These are phyloP conservation scores for Sphaerosporella brunnea DNA, from an alignment of 495 filamentous ascomycete species.

Conservation along the genomic window DNA sequence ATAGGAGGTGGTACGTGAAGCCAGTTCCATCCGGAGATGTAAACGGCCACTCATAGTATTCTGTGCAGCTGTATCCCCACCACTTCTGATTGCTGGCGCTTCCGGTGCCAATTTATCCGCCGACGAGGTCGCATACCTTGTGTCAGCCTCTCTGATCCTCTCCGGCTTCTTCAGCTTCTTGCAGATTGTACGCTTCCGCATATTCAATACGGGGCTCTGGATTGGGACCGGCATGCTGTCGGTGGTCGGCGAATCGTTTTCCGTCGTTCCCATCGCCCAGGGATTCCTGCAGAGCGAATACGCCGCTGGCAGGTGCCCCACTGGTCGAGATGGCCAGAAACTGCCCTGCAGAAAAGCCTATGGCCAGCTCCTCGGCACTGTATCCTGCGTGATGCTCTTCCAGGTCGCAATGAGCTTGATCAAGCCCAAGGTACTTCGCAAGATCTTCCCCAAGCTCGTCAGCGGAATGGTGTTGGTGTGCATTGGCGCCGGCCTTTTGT, in stretches of 20 bases:
- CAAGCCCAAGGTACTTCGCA: slow-evolving; percentile 27
- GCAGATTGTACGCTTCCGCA: slow-evolving; percentile 28
- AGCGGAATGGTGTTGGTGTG: slow-evolving; percentile 28
- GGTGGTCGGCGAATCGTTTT: slow-evolving; percentile 30
- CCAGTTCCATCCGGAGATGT: background rate
- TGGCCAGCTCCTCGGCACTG: slow-evolving; percentile 27
- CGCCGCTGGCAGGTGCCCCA: slow-evolving; percentile 24
- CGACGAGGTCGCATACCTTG: slow-evolving; percentile 26
- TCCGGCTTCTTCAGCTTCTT: slow-evolving; percentile 28
- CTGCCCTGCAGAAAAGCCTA: slow-evolving; percentile 29
- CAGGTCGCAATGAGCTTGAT: slow-evolving; percentile 29
- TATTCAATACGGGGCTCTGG: slow-evolving; percentile 28
- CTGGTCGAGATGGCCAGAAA: slow-evolving; percentile 19
- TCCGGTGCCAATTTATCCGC: slow-evolving; percentile 27
- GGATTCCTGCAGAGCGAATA: slow-evolving; percentile 28
- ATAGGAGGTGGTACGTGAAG: slow-evolving; percentile 21
- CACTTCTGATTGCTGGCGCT: slow-evolving; percentile 27
- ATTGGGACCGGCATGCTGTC: slow-evolving; percentile 29
- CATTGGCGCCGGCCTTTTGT: slow-evolving; percentile 27
- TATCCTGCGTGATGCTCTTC: slow-evolving; percentile 30
- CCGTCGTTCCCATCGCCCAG: slow-evolving; percentile 28
- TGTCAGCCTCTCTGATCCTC: slow-evolving; percentile 29
- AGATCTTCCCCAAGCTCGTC: slow-evolving; percentile 29
- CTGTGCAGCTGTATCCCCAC: slow-evolving; percentile 28
- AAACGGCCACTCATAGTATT: slow-evolving; percentile 7